phyloP scores from a whole-genome alignment of 495 filamentous ascomycete species.

The Penicillium pancosmium region DNA sequence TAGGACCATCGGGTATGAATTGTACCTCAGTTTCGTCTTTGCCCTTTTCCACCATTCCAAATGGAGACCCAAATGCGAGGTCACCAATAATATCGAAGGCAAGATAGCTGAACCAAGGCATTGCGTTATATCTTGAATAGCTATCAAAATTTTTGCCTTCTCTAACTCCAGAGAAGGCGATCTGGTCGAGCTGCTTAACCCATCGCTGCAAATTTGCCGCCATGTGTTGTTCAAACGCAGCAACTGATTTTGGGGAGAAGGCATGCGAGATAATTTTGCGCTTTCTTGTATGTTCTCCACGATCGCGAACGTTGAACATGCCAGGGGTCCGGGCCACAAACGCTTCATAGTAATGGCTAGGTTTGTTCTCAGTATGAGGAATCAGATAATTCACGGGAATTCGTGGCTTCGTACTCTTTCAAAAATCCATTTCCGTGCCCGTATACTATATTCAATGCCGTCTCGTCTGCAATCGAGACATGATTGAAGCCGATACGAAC shows the following conservation, averaged over 20 bases:
- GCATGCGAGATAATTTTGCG: conserved; percentile 78
- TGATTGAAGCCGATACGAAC: conserved; percentile 41
- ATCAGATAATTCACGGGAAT: too few relatives aligned
- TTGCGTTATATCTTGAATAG: conserved; percentile 63
- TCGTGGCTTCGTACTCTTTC: conserved; percentile 49
- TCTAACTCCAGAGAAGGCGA: conserved; percentile 27
- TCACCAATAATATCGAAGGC: conserved; percentile 61
- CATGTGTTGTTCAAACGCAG: conserved; percentile 79
- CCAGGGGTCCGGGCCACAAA: conserved; percentile 78
- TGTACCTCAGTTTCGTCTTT: conserved; percentile 53
- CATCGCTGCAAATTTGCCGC: conserved; percentile 68
- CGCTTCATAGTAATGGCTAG: conserved; percentile 76
- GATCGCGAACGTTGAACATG: conserved; percentile 78
- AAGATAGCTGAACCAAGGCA: conserved; percentile 85
- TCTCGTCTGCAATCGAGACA: conserved; percentile 36
- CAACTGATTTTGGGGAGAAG: conserved; percentile 71
- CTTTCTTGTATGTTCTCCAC: conserved; percentile 77
- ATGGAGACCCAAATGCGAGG: conserved; percentile 42
- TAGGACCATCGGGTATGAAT: conserved; percentile 23
- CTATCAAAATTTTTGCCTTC: conserved; percentile 5
- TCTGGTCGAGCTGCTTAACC: conserved; percentile 64
- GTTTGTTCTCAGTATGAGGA: background rate
- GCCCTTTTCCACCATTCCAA: conserved; percentile 44
- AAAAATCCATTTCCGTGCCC: conserved; percentile 64
- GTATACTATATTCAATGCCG: conserved; percentile 34